Base-by-base conservation (phyloP, 2,329 filamentous ascomycete species). In the Cercospora janseana region DNA sequence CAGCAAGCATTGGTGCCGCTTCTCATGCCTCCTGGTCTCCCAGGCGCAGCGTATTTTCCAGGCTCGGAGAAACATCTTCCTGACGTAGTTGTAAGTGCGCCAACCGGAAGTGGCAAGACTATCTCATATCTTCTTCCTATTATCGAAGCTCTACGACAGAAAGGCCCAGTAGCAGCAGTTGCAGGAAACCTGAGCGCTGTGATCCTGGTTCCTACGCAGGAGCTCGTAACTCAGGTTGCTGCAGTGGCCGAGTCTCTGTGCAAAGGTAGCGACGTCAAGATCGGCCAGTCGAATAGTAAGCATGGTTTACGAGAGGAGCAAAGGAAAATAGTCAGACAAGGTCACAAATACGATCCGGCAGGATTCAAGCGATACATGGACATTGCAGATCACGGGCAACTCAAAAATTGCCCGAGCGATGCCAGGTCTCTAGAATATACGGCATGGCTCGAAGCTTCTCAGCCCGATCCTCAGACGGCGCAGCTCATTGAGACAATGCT, bases 21-120 rank as follows among this genome's bases (percentile, higher is more conserved):
- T 31, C 77, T 98, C 4, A 75, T 95, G 3, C 60, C 61, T n/a
- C 62, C 83, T 81, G 16, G 80, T 79, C 52, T 49, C 4, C 31
- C 51, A 21, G 65, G 63, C 3, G 55, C 64, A 10, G 51, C 29
- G 3, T 65, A 51, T 40, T 23, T 58, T 3, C 56, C 59, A 10
- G 63, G 63, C 4, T 61, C 61, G 9, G 61, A 66, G 28, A 44
- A 44, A 16, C 48, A 64, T n/a, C 0, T 66, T 6, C 77, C 79
- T 32, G 93, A 98, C 67, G 70, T 98, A 4, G 85, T 95, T 35
- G 85, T 98, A 2, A 93, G 90, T 6, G 93, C 94, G 0, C 87
- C 92, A 1, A 98, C 93, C 0, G 93, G 93, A 6, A 97, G 93
- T 0, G 93, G 93, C 49, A 98, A 98, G 67, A 98, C 93, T 0